Base-by-base conservation (phyloP, 1,139 yeast genomes). In the Sugiyamaella castrensis region DNA sequence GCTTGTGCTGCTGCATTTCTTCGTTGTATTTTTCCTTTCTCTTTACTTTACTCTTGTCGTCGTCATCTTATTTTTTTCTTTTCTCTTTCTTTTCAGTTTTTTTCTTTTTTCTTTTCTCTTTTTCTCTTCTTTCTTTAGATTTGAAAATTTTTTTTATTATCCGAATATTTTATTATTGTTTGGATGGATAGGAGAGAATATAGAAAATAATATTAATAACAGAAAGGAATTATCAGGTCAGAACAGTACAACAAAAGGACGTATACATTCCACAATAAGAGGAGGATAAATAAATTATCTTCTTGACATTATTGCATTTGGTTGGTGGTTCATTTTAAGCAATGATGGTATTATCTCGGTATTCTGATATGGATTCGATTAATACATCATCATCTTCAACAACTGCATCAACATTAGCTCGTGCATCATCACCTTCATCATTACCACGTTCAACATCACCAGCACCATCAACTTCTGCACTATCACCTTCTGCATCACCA, bases 271-370 rank as follows among this genome's bases (percentile, higher is more conserved):
- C n/a, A n/a, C n/a, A 5, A 19, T 19, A 19, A 19, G 24, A 19
- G 5, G 24, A 19, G 5, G 5, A 19, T 19, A 4, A 19, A n/a
- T n/a, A 4, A 19, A 4, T 19, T 19, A 19, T 19, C 24, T 19
- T 19, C 24, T 19, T 19, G 24, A 19, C n/a, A 19, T 19, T 19
- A 19, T 19, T 19, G 24, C 24, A 19, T 19, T 19, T 19, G 24
- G 24, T 19, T 4, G 24, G 24, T 19, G 24, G 24, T 19, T 19
- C 24, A 19, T 19, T 19, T 19, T 19, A 19, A 19, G 24, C 24
- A 39, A 39, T 39, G 42, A 39, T 40, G 32, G 33, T 40, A 37
- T 30, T 40, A 24, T 40, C 43, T 40, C 43, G 43, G 12, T 30
- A 26, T 10, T 16, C 37, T 26, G 26, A 31, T 12, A 30, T 40